Evolutionary conservation across 768 basidiomycete species (phyloP).

Genomic region (Phanerodontia chrysosporium): DNA sequence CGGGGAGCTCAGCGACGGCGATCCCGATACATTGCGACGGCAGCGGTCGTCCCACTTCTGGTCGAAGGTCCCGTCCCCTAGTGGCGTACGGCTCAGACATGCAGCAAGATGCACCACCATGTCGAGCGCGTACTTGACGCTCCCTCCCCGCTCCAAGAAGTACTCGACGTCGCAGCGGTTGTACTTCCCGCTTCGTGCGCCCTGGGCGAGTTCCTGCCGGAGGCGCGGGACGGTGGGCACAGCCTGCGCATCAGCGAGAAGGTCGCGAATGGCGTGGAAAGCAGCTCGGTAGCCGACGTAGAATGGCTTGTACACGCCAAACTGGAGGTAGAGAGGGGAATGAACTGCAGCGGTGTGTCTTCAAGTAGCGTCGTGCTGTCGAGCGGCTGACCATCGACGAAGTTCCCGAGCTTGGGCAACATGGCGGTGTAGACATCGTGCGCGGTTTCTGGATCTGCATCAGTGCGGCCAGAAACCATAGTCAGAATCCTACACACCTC

Average conservation of each 20-base stretch:
- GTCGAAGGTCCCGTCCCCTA: conserved; percentile 12
- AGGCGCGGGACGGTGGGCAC: conserved; percentile 2
- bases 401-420: neutral
- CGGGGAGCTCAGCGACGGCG: neutral
- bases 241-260: neutral
- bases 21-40: neutral
- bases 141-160: conserved; percentile 9
- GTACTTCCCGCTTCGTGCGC: conserved; percentile 1
- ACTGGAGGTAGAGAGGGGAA: neutral
- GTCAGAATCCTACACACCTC: neutral
- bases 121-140: conserved; percentile 8
- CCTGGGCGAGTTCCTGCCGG: conserved; percentile 5
- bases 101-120: conserved; percentile 10
- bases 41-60: conserved; percentile 5
- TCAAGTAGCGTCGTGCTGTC: neutral
- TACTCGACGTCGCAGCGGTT: neutral
- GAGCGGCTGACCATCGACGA: conserved; percentile 2
- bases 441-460: conserved; percentile 8
- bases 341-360: conserved; percentile 8
- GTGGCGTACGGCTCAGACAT: conserved; percentile 9
- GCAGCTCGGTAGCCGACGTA: conserved; percentile 9
- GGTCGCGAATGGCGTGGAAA: conserved; percentile 4
- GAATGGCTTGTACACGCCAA: conserved; percentile 8
- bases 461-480: neutral
- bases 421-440: conserved; percentile 2